Evolutionary conservation across 768 basidiomycete species (phyloP), one percentile per base, ranked within the genome.

Genomic region (Suillus sp.): DNA sequence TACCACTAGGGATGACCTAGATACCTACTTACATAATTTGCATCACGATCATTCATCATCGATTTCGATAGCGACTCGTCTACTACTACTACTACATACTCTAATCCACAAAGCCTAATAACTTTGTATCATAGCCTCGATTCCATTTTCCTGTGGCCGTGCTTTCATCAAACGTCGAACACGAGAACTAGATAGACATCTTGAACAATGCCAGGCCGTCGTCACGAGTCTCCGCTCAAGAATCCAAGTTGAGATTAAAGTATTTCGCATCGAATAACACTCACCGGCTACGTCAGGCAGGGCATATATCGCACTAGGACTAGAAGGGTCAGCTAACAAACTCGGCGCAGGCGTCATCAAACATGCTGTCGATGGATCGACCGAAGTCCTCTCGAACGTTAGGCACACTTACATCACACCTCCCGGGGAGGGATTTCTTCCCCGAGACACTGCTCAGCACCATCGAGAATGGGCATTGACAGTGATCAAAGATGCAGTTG

Each of bases 321-420:
- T 99, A 40, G 97, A 99, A 77, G 97, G 97, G 16, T 96, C 94
- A 20, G 97, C 97, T 50, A 99, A 99, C 79, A 99, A 99, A 76
- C 84, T 99, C 37, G 97, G 97, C 13, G 93, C 91, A 22, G 97
- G 97, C 11, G 81, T 99, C 56, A 93, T 99, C 76, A 86, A 86
- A 68, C 97, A 99, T 72, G 80, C 82, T 20, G 80, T 85, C 27
- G 84, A 93, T 73, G 89, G 90, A 27, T 84, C 87, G 37, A 85
- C 89, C 1, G 79, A 80, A 27, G 93, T 98, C 16, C 83, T 98
- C 7, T 92, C 95, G 27, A 99, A 99, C 70, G 82, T 98, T 66
- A 86, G 97, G 66, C 97, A 98, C 70, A 99, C 97, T n/a, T 98
- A 99, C 74, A 92, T 99, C 68, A 99, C 97, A 2, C 97, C 97